These are phyloP conservation scores for Penicillium sp. DNA, from an alignment of 2,329 filamentous ascomycete genomes.

Conservation along the genomic window DNA sequence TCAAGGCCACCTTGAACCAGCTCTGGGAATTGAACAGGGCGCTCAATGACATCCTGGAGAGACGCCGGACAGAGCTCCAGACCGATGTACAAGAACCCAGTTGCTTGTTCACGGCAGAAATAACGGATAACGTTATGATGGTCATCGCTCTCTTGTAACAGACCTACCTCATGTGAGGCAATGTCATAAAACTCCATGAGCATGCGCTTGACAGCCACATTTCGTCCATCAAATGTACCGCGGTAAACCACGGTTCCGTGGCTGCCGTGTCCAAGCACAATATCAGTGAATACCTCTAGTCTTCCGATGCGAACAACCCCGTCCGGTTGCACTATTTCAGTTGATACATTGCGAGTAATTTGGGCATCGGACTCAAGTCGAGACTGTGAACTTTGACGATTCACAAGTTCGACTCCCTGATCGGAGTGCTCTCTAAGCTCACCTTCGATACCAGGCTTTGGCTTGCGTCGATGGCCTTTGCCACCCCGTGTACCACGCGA, in stretches of 20 bases:
- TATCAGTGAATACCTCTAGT: conserved; percentile 60
- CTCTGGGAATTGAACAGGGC: conserved; percentile 64
- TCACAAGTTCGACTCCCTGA: conserved; percentile 60
- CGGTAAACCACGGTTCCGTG: conserved; percentile 97
- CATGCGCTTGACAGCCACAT: conserved; percentile 96
- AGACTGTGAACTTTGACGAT: conserved; percentile 37
- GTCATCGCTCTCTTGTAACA: conserved; percentile 90
- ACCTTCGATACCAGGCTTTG: conserved; percentile 54
- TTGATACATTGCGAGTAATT: conserved; percentile 55
- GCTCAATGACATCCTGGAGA: conserved; percentile 85
- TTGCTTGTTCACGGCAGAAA: conserved; percentile 84
- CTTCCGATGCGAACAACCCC: conserved; percentile 63
- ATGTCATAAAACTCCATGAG: conserved; percentile 94
- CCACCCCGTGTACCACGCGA: conserved; percentile 69
- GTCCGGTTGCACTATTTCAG: conserved; percentile 58
- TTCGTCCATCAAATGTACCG: conserved; percentile 88
- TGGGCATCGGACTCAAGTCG: conserved; percentile 64
- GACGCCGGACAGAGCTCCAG: conserved; percentile 93
- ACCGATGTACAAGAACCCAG: conserved; percentile 93
- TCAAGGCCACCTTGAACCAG: conserved; percentile 69
- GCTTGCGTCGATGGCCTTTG: conserved; percentile 59
- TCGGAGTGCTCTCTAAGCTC: conserved; percentile 60
- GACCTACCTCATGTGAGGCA: conserved; percentile 86
- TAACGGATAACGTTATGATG: conserved; percentile 97
- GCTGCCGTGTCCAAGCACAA: conserved; percentile 72